phyloP scores from a whole-genome alignment of 352 stramenopile species.

The Phytophthora pseudosyringae region DNA sequence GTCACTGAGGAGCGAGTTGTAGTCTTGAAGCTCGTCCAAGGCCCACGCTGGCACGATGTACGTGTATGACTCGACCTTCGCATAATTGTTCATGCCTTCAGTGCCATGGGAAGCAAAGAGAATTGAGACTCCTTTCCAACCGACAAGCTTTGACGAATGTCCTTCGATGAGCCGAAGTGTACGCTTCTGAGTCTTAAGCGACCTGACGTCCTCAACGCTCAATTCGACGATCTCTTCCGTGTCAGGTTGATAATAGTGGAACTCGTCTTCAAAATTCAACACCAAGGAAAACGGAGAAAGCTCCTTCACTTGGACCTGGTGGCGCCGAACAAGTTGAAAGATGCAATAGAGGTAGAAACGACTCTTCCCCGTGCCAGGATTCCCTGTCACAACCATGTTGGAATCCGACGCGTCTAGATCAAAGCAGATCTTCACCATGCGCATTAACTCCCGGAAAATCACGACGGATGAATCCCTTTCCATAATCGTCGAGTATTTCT shows the following conservation, averaged over 20 bases:
- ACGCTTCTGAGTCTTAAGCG: background rate
- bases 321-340: slow-evolving; percentile 16
- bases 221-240: slow-evolving; percentile 11
- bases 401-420: background rate
- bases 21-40: slow-evolving; percentile 3
- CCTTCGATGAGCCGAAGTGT: slow-evolving; percentile 36
- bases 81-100: background rate
- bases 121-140: slow-evolving; percentile 34
- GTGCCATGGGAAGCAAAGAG: slow-evolving; percentile 19
- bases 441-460: slow-evolving; percentile 12
- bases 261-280: slow-evolving; percentile 21
- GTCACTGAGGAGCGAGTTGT: too few relatives aligned
- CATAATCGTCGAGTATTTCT: slow-evolving; percentile 6
- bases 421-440: slow-evolving; percentile 5
- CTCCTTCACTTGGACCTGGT: background rate
- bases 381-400: slow-evolving; percentile 28
- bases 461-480: background rate
- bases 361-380: slow-evolving; percentile 32
- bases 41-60: slow-evolving; percentile 17
- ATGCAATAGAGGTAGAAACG: slow-evolving; percentile 36
- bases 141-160: slow-evolving; percentile 10
- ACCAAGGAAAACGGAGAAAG: slow-evolving; percentile 24
- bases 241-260: slow-evolving; percentile 8
- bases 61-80: slow-evolving; percentile 1
- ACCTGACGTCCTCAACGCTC: background rate